These are phyloP conservation scores for Annulohypoxylon bovei DNA, from an alignment of 495 filamentous ascomycete species.

Conservation along the genomic window DNA sequence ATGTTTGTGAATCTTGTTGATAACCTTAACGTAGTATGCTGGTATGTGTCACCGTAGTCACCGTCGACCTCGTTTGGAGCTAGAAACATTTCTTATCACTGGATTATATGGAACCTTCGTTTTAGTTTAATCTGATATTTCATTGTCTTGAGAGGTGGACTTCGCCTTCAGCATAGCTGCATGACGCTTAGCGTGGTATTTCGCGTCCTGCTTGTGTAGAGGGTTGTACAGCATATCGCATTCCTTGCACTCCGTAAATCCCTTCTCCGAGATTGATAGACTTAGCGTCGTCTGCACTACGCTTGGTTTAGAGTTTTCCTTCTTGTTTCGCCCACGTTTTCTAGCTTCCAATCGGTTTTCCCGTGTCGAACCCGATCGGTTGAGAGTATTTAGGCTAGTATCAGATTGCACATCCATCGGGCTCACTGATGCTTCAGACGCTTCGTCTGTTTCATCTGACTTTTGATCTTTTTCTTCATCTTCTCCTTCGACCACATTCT, in stretches of 20 bases:
- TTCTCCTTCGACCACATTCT: neutral
- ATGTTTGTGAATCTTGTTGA: neutral
- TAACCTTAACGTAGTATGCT: neutral
- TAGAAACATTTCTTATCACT: neutral
- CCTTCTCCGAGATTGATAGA: constrained; percentile 48
- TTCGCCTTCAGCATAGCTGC: constrained; percentile 39
- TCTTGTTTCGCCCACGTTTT: constrained; percentile 18
- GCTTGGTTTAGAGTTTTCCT: constrained; percentile 38
- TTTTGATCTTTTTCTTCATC: neutral
- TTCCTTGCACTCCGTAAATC: constrained; percentile 56
- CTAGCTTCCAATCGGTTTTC: constrained; percentile 1
- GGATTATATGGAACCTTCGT: neutral
- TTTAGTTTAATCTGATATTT: constrained; percentile 11
- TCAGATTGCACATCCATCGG: constrained; percentile 5
- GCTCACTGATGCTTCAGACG: neutral
- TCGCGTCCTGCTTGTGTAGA: constrained; percentile 56
- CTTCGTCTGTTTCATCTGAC: neutral
- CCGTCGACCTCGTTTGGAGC: neutral
- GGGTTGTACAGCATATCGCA: constrained; percentile 61
- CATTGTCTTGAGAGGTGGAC: neutral
- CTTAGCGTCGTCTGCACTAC: constrained; percentile 58
- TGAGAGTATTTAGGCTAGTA: constrained; percentile 7
- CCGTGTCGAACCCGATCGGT: neutral
- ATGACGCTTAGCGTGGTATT: constrained; percentile 54
- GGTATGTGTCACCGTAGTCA: neutral